Conservation (phyloP, 108 stramenopile genomes). For the Discostella pseudostelligera region DNA sequence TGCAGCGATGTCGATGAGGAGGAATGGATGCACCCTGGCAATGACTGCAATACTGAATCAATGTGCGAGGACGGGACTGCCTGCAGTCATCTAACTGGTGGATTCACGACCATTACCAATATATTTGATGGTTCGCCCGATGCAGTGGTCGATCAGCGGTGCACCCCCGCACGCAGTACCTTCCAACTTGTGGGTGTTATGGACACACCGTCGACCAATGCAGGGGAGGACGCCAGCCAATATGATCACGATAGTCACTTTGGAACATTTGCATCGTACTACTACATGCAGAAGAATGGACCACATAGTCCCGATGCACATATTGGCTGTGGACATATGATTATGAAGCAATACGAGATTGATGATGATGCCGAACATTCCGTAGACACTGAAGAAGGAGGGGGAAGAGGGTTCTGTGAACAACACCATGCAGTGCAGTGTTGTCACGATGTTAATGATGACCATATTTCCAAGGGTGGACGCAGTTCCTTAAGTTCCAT, state of each 20-base stretch:
- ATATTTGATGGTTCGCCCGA: not conserved
- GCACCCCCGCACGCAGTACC: not conserved
- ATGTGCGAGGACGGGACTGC: no score
- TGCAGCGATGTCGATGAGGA: no score
- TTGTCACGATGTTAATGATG: not conserved
- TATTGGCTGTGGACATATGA: not conserved
- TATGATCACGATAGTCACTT: slow-evolving; percentile 1
- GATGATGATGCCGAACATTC: not conserved
- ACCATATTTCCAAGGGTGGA: not conserved
- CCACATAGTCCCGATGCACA: not conserved
- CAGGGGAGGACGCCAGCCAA: not conserved
- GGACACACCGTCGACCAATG: not conserved
- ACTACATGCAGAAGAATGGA: not conserved
- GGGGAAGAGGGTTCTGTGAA: slow-evolving; percentile 4
- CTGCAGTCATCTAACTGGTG: not conserved
- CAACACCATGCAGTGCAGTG: not conserved
- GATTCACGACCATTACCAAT: slow-evolving; percentile 8
- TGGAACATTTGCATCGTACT: not conserved
- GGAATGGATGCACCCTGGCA: no score
- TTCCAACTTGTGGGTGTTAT: not conserved
- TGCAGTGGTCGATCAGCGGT: not conserved
- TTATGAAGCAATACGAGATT: not conserved
- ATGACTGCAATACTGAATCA: no score
- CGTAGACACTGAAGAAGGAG: not conserved
- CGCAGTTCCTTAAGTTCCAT: slow-evolving; percentile 6